Percentiles rank a stretch among this genome's conserved stretches.
Evolutionary conservation across 352 stramenopile species (phyloP).

Genomic region (Phytophthora sp.): DNA sequence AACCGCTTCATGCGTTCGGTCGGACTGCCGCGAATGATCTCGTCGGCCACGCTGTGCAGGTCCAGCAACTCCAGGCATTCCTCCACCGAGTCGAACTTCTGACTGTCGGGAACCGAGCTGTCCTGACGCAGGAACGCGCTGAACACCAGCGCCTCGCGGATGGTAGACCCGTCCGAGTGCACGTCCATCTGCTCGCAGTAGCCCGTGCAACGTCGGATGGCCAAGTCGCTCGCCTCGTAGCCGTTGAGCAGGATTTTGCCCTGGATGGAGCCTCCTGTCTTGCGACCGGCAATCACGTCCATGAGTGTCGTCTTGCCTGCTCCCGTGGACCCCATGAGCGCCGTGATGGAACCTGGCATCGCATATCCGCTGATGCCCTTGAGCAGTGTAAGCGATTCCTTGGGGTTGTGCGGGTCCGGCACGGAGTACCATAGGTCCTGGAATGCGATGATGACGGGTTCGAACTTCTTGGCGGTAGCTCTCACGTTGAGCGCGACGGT

Average conservation of each 20-base stretch:
- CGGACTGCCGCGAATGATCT: conserved; percentile 45
- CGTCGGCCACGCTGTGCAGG: conserved; percentile 31
- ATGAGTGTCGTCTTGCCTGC: conserved; percentile 92
- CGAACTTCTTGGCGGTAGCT: conserved; percentile 9
- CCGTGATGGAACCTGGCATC: conserved; percentile 48
- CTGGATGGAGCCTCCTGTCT: conserved; percentile 73
- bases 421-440: conserved; percentile 47
- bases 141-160: conserved; percentile 89
- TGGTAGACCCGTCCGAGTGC: conserved; percentile 83
- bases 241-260: conserved; percentile 65
- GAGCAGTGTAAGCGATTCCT: conserved; percentile 72
- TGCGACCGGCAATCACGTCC: conserved; percentile 92
- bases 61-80: conserved; percentile 44
- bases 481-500: conserved; percentile 6
- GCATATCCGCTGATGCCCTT: conserved; percentile 45
- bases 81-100: conserved; percentile 40
- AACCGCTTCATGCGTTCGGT: conserved; percentile 52
- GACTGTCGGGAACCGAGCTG: conserved; percentile 26
- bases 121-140: conserved; percentile 73
- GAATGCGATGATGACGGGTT: conserved; percentile 38
- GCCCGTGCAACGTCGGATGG: conserved; percentile 36
- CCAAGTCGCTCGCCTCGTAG: conserved; percentile 35
- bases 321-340: conserved; percentile 60
- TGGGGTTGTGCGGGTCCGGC: conserved; percentile 30
- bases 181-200: conserved; percentile 83